A percentile compares a stretch with the other conserved stretches of the same genome.
phyloP scores from a whole-genome alignment of 441 rosid genomes.

The Corymbia calophylla region DNA sequence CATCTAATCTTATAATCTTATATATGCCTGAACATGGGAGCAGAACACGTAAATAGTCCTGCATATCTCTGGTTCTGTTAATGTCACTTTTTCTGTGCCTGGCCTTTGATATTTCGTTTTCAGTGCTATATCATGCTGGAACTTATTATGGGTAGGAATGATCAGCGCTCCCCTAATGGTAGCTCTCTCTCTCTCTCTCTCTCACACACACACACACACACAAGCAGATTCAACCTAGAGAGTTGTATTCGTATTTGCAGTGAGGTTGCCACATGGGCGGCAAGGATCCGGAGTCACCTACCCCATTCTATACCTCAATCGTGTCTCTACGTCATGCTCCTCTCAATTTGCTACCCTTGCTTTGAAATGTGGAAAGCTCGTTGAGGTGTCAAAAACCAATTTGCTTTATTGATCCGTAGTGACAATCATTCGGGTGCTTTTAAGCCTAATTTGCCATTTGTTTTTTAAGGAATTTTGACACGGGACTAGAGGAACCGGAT shows the following conservation, averaged over 20 bases:
- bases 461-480: slow-evolving; percentile 1
- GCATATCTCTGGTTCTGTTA: not conserved
- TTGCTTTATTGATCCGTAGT: not conserved
- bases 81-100: not conserved
- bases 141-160: not conserved
- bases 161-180: not conserved
- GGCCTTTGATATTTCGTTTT: not conserved
- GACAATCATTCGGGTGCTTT: slow-evolving; percentile 11
- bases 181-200: not conserved
- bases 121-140: not conserved
- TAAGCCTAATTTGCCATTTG: slow-evolving; percentile 3
- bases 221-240: not conserved
- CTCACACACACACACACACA: not conserved
- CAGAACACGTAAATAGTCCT: not conserved
- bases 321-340: not conserved
- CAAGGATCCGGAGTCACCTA: slow-evolving; percentile 6
- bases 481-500: not conserved
- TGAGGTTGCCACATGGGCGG: slow-evolving; percentile 20
- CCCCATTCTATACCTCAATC: not conserved
- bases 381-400: not conserved
- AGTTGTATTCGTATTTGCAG: not conserved
- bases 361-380: not conserved
- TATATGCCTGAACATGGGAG: not conserved
- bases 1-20: not conserved
- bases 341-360: not conserved